Conservation (phyloP, 768 basidiomycete genomes). For the Leucocoprinus sp. region DNA sequence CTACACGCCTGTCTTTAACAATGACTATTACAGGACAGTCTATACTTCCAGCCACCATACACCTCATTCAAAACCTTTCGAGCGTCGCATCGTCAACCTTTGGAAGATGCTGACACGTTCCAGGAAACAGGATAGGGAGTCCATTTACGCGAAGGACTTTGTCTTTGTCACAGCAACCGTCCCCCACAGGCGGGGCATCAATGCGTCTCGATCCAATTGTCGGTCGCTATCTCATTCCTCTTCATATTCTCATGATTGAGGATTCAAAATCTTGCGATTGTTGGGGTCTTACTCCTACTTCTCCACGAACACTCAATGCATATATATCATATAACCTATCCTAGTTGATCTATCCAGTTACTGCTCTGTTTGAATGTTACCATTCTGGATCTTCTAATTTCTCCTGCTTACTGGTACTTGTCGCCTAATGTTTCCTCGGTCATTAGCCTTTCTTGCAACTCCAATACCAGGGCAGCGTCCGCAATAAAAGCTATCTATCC, state of each 20-base stretch:
- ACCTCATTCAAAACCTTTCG: constrained; percentile 37
- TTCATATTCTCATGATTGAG: neutral
- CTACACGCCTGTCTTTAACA: neutral
- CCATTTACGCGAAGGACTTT: constrained; percentile 51
- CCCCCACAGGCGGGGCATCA: constrained; percentile 48
- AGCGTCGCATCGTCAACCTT: constrained; percentile 48
- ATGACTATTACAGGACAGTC: neutral
- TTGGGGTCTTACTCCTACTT: too few relatives aligned
- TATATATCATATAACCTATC: neutral
- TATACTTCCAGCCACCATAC: constrained; percentile 12
- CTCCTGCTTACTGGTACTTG: neutral
- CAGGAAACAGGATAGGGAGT: constrained; percentile 43
- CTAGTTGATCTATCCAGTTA: neutral
- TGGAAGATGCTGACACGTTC: constrained; percentile 57
- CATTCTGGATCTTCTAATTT: neutral
- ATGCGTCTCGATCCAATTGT: constrained; percentile 10
- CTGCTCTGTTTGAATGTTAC: neutral
- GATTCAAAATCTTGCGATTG: too few relatives aligned
- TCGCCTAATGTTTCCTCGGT: too few relatives aligned
- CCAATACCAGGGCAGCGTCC: too few relatives aligned
- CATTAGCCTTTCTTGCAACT: too few relatives aligned
- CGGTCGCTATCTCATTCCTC: neutral
- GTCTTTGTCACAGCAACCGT: constrained; percentile 46
- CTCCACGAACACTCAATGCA: neutral
- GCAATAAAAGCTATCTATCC: too few relatives aligned